Evolutionary conservation across 2,329 filamentous ascomycete species (phyloP).

Genomic region (Penicillium sp.): DNA sequence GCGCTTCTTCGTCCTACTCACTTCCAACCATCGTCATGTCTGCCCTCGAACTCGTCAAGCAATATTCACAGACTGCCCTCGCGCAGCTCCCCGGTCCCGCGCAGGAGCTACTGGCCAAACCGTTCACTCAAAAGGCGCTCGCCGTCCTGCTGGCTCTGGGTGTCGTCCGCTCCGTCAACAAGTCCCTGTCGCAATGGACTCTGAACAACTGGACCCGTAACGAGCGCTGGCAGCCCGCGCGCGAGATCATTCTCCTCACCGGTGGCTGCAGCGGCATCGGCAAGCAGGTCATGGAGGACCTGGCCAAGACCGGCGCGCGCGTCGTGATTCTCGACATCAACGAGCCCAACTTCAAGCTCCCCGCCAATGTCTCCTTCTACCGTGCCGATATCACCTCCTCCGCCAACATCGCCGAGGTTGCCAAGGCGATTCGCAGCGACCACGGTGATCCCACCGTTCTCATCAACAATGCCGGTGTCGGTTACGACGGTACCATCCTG

Average conservation of each 20-base stretch:
- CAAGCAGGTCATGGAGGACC: conserved; percentile 35
- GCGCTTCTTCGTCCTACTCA: neutral
- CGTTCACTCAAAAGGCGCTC: conserved; percentile 29
- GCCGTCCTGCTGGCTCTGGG: conserved; percentile 23
- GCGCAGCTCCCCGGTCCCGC: conserved; percentile 27
- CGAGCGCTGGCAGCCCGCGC: conserved; percentile 24
- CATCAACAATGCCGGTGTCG: conserved; percentile 53
- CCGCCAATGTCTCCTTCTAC: conserved; percentile 38
- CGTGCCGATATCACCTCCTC: conserved; percentile 39
- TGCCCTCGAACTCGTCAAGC: conserved; percentile 21
- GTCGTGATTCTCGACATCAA: conserved; percentile 40
- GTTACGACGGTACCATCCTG: conserved; percentile 48
- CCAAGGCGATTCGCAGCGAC: conserved; percentile 37
- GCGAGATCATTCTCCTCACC: conserved; percentile 37
- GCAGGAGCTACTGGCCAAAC: conserved; percentile 27
- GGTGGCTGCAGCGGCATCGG: conserved; percentile 42
- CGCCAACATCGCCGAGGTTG: conserved; percentile 32
- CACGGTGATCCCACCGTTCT: conserved; percentile 48
- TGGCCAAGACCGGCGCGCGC: conserved; percentile 28
- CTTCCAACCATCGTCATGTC: conserved; percentile 19
- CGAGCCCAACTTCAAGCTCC: conserved; percentile 33
- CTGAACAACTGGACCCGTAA: conserved; percentile 32
- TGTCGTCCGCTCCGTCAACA: conserved; percentile 30
- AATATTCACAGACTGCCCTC: conserved; percentile 26
- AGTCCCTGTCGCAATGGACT: conserved; percentile 27